Evolutionary conservation across 2,329 filamentous ascomycete genomes (phyloP).

Genomic region (Mariannaea sp.): DNA sequence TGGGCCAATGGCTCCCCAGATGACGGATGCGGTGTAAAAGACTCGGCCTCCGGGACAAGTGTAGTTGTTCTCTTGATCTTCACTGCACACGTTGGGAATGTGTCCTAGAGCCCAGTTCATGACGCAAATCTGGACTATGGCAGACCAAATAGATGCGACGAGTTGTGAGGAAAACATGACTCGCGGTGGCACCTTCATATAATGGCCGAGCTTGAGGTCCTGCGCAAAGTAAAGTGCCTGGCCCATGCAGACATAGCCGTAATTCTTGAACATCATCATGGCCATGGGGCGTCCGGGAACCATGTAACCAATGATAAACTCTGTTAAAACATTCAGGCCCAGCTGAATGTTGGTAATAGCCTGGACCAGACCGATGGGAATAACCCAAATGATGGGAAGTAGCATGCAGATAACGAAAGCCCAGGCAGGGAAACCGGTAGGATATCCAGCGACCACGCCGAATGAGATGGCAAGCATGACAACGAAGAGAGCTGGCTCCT

Average conservation of each 20-base stretch:
- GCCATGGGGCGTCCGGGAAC: conserved; percentile 71
- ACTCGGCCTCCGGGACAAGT: conserved; percentile 60
- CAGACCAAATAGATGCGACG: conserved; percentile 64
- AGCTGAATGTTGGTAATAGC: conserved; percentile 67
- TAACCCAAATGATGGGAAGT: conserved; percentile 62
- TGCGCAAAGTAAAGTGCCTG: conserved; percentile 68
- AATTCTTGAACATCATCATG: conserved; percentile 81
- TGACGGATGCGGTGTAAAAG: conserved; percentile 71
- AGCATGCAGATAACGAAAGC: conserved; percentile 61
- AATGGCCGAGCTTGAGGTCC: conserved; percentile 71
- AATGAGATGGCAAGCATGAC: conserved; percentile 61
- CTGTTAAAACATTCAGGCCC: conserved; percentile 73
- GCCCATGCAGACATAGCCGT: conserved; percentile 70
- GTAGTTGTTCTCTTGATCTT: conserved; percentile 59
- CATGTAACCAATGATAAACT: conserved; percentile 75
- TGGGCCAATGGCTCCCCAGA: conserved; percentile 77
- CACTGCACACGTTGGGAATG: conserved; percentile 66
- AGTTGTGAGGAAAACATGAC: conserved; percentile 66
- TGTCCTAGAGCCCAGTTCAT: conserved; percentile 68
- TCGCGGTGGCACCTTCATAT: conserved; percentile 69
- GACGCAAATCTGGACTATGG: conserved; percentile 65
- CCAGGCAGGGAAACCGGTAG: conserved; percentile 63
- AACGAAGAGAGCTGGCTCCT: conserved; percentile 49
- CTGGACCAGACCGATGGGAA: conserved; percentile 65
- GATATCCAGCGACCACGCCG: conserved; percentile 59